Evolutionary conservation across 495 filamentous ascomycete species (phyloP), one percentile per base, ranked within the genome.

Genomic region (Penicillium robsamsonii): DNA sequence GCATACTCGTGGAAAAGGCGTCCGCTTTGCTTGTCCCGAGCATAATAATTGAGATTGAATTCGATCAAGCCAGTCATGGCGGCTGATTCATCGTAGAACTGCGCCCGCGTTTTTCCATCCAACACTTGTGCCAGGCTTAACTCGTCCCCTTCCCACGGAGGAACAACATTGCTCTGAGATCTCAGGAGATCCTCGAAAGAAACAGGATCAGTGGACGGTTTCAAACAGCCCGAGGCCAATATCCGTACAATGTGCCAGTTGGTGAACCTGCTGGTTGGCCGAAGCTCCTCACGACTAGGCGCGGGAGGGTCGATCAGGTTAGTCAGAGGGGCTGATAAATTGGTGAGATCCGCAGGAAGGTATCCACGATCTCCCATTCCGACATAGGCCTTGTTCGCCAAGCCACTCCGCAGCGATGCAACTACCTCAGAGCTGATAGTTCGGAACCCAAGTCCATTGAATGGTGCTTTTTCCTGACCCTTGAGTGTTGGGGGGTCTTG

Each of bases 351-450:
- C 18, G 40, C 46, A 43, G 60, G 52, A 27, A 64, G 52, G n/a
- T 60, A 37, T 17, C 70, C 70, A 20, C 55, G 55, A 15, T 55
- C 67, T 12, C 72, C 67, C 29, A 73, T 25, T 45, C 68, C 70
- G 57, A 58, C 58, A 62, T 70, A 62, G 20, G 74, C 59, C 12
- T 60, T 59, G 55, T 77, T 81, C 22, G 78, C 58, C 30, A 86
- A 60, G 42, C 76, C 79, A 59, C 80, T 79, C 31, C 84, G 64
- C 30, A 85, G 67, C 18, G 78, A 77, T 20, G 69, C 58, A 17
- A 85, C 72, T 17, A 86, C 79, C 68, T 88, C 84, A 30, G 71
- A 67, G 62, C 84, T 86, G 51, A 87, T 76, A 0, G 78, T 85
- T 31, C 74, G 71, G 40, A 67, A 60, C 1, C 74, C 77, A 42